Evolutionary conservation across 2,329 filamentous ascomycete species (phyloP).

Genomic region (Stromatinia cepivora): DNA sequence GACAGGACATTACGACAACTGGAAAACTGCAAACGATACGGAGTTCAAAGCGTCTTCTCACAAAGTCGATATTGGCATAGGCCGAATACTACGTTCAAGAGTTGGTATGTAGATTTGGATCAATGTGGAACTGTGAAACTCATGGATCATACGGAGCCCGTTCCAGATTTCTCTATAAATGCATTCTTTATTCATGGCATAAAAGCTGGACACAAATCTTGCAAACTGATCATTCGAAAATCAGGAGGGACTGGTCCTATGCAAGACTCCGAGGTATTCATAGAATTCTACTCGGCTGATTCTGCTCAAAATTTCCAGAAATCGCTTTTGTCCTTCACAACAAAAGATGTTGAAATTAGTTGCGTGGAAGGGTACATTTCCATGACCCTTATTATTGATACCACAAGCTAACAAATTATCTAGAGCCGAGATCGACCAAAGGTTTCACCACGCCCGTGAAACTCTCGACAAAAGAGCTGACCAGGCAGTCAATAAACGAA

Average conservation of each 20-base stretch:
- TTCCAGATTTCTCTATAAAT: background rate
- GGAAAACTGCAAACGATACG: too few relatives aligned
- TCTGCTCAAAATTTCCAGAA: background rate
- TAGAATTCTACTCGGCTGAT: background rate
- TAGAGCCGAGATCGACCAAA: background rate
- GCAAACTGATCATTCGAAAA: background rate
- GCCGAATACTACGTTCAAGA: background rate
- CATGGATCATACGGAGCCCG: background rate
- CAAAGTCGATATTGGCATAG: background rate
- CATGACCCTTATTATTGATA: background rate
- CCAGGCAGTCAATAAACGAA: background rate
- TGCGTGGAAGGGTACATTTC: background rate
- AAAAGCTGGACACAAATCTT: background rate
- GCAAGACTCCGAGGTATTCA: background rate
- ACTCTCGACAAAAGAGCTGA: background rate
- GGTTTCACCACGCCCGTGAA: background rate
- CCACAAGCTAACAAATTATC: background rate
- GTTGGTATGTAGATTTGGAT: background rate
- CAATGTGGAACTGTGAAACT: background rate
- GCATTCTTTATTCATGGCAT: background rate
- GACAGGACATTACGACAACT: background rate
- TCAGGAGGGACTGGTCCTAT: background rate
- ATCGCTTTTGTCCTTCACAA: background rate
- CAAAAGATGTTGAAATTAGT: background rate
- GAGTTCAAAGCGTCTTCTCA: slow-evolving; percentile 13